These are phyloP conservation scores for Blastosporella zonata DNA, from an alignment of 1,284 basidiomycete genomes.

Conservation along the genomic window DNA sequence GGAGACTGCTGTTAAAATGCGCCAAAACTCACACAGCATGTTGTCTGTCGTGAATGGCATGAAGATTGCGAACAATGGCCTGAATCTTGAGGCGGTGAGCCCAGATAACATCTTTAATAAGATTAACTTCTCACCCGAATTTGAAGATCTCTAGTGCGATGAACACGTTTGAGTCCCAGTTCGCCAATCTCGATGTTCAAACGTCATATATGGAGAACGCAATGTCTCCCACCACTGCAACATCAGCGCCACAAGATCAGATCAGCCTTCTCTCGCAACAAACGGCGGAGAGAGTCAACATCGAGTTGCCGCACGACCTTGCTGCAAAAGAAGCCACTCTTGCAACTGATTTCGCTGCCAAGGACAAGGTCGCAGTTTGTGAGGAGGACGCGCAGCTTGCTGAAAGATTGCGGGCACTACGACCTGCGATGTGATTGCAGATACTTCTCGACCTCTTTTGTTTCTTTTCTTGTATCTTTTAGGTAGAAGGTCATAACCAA, in stretches of 20 bases:
- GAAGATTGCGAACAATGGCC: constrained; percentile 99
- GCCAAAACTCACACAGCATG: constrained; percentile 93
- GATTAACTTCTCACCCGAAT: constrained; percentile 5
- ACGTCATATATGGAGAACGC: constrained; percentile 98
- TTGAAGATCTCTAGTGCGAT: constrained; percentile 93
- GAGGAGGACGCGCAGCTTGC: constrained; percentile 83
- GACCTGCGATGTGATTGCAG: constrained; percentile 60
- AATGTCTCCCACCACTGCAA: constrained; percentile 91
- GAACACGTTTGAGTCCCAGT: constrained; percentile 99
- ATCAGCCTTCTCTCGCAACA: constrained; percentile 91
- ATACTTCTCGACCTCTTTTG: constrained; percentile 1
- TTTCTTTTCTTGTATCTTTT: constrained; percentile 3
- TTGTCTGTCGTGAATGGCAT: constrained; percentile 95
- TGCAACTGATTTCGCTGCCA: constrained; percentile 51
- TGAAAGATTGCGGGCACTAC: constrained; percentile 75
- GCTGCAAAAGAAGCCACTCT: constrained; percentile 60
- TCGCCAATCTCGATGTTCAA: constrained; percentile 96
- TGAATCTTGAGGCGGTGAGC: constrained; percentile 92
- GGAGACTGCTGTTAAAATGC: constrained; percentile 99
- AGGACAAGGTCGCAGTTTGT: constrained; percentile 48
- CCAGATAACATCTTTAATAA: constrained; percentile 7
- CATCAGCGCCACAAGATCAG: constrained; percentile 95
- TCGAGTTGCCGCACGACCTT: constrained; percentile 92
- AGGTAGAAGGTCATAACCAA: constrained; percentile 1
- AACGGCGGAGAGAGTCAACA: constrained; percentile 96